Evolutionary conservation across 352 stramenopile genomes (phyloP).

Genomic region (Pythium phragmitis): DNA sequence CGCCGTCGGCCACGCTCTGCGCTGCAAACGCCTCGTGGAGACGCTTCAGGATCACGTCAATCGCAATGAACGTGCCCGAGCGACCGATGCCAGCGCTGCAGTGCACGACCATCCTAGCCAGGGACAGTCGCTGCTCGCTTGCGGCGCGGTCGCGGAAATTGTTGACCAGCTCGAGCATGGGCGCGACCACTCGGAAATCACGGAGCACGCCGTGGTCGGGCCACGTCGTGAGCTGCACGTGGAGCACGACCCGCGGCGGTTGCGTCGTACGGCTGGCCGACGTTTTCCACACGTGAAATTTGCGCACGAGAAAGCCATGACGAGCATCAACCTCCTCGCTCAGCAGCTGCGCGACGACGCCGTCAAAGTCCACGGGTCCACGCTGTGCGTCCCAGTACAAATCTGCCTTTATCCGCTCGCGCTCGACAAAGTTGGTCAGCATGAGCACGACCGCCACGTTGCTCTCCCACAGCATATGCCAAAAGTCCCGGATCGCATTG

Average conservation of each 20-base stretch:
- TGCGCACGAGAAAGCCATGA: constrained; percentile 49
- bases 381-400: constrained; percentile 65
- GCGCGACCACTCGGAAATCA: constrained; percentile 71
- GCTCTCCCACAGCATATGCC: constrained; percentile 79
- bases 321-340: constrained; percentile 29
- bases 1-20: constrained; percentile 5
- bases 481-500: constrained; percentile 70
- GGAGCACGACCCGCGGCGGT: constrained; percentile 45
- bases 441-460: constrained; percentile 84
- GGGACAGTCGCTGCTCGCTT: not conserved
- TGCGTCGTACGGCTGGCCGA: constrained; percentile 20
- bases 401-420: constrained; percentile 66
- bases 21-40: constrained; percentile 37
- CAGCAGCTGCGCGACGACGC: constrained; percentile 51
- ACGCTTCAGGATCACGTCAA: constrained; percentile 70
- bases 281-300: constrained; percentile 48
- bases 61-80: constrained; percentile 82
- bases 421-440: constrained; percentile 86
- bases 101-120: constrained; percentile 51
- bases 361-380: constrained; percentile 47
- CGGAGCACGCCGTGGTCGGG: constrained; percentile 73
- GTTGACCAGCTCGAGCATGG: constrained; percentile 73
- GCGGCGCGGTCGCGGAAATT: constrained; percentile 36
- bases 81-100: constrained; percentile 82
- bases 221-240: constrained; percentile 80